Evolutionary conservation across 2,329 filamentous ascomycete genomes (phyloP).

Genomic region (Scedosporium dehoogii): DNA sequence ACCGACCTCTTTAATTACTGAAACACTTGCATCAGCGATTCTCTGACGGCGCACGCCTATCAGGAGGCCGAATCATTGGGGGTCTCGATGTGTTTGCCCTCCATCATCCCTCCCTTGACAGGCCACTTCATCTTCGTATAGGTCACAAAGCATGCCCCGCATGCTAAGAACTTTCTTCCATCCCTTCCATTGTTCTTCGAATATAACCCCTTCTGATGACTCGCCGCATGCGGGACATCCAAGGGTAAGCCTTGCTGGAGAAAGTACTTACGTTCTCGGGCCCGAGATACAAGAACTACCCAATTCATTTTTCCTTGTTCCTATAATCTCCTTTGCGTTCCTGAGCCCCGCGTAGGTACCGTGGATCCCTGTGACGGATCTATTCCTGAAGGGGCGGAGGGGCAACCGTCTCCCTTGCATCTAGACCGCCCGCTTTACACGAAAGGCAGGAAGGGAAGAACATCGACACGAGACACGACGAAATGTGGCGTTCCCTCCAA

Average conservation of each 20-base stretch:
- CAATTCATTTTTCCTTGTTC: not conserved
- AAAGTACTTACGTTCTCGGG: not conserved
- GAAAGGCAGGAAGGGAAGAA: not conserved
- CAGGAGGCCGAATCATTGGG: not conserved
- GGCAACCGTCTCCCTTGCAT: conserved; percentile 3
- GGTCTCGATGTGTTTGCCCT: not conserved
- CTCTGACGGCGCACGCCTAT: not conserved
- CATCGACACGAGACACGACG: not conserved
- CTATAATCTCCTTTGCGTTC: conserved; percentile 4
- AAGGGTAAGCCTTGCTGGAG: not conserved
- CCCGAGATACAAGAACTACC: not conserved
- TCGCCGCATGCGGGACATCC: not conserved
- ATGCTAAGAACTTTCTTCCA: not conserved
- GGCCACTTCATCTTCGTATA: conserved; percentile 3
- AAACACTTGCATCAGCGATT: not conserved
- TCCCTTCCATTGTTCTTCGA: conserved; percentile 10
- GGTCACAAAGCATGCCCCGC: not conserved
- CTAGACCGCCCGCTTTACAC: conserved; percentile 1
- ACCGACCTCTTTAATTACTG: not conserved
- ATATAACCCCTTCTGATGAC: not conserved
- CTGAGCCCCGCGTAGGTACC: conserved; percentile 4
- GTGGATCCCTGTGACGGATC: not conserved
- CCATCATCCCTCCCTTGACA: conserved; percentile 1
- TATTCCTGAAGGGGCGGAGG: conserved; percentile 3
- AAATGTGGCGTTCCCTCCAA: not conserved